Evolutionary conservation across 2,329 filamentous ascomycete genomes (phyloP).

Genomic region (Hymenotorrendiella dingleyae): DNA sequence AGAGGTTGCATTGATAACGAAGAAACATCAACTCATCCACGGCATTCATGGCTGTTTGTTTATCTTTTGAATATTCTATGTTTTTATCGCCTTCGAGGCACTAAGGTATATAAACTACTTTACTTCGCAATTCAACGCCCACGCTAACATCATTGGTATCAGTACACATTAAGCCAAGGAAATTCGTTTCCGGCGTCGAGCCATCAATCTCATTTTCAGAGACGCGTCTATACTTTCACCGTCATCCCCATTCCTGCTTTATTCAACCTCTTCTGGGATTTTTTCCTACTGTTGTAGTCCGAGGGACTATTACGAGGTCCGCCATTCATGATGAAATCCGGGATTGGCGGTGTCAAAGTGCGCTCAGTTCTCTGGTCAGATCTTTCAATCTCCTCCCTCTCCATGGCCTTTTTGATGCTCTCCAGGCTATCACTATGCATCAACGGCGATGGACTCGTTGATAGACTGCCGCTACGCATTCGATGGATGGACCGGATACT

Average conservation of each 20-base stretch:
- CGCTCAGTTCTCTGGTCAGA: slow-evolving; percentile 32
- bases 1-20: no score
- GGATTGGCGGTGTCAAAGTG: slow-evolving; percentile 54
- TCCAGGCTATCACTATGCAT: slow-evolving; percentile 46
- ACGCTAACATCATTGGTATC: slow-evolving; percentile 31
- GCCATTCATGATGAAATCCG: slow-evolving; percentile 53
- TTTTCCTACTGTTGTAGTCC: slow-evolving; percentile 35
- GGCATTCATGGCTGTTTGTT: no score
- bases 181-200: slow-evolving; percentile 26
- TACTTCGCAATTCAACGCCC: slow-evolving; percentile 20
- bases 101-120: slow-evolving; percentile 29
- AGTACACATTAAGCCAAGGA: slow-evolving; percentile 17
- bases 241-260: slow-evolving; percentile 20
- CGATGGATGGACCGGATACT: slow-evolving; percentile 46
- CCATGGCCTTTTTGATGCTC: slow-evolving; percentile 27
- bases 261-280: slow-evolving; percentile 14
- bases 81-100: slow-evolving; percentile 19
- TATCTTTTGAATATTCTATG: slow-evolving; percentile 1
- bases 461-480: slow-evolving; percentile 51
- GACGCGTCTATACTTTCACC: slow-evolving; percentile 13
- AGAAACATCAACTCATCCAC: background rate
- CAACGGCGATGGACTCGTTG: slow-evolving; percentile 47
- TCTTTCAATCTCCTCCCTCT: slow-evolving; percentile 25
- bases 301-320: slow-evolving; percentile 44
- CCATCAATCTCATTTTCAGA: slow-evolving; percentile 17